These are phyloP conservation scores for Termitomyces sp. DNA, from an alignment of 768 basidiomycete genomes.

Conservation along the genomic window DNA sequence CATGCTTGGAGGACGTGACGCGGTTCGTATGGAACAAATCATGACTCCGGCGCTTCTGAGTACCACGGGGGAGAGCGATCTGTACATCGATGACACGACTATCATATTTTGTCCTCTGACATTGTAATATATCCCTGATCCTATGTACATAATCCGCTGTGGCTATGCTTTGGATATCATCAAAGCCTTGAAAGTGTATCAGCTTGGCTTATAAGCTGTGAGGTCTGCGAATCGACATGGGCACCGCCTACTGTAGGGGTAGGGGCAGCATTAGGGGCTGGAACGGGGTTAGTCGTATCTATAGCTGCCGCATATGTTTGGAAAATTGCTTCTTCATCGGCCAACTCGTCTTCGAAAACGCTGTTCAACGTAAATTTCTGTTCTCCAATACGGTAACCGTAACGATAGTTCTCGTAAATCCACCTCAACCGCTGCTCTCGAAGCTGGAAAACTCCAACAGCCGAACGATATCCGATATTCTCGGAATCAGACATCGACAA, in stretches of 20 bases:
- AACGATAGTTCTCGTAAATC: neutral
- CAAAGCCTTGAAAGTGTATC: neutral
- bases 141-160: neutral
- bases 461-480: conserved; percentile 10
- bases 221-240: neutral
- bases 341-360: conserved; percentile 6
- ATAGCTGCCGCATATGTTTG: neutral
- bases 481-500: conserved; percentile 8
- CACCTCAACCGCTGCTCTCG: conserved; percentile 1
- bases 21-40: conserved; percentile 10
- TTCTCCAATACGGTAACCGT: neutral
- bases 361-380: neutral
- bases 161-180: neutral
- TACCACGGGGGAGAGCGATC: conserved; percentile 10
- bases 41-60: conserved; percentile 11
- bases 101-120: conserved; percentile 12
- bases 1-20: conserved; percentile 16
- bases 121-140: neutral
- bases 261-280: neutral
- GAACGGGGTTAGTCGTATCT: neutral
- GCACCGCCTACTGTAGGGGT: neutral
- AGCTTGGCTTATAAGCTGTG: neutral
- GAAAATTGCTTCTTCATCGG: neutral
- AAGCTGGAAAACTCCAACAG: conserved; percentile 12
- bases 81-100: conserved; percentile 17